These are phyloP conservation scores for Hypocreales sp. DNA, from an alignment of 2,329 filamentous ascomycete genomes.

Conservation along the genomic window DNA sequence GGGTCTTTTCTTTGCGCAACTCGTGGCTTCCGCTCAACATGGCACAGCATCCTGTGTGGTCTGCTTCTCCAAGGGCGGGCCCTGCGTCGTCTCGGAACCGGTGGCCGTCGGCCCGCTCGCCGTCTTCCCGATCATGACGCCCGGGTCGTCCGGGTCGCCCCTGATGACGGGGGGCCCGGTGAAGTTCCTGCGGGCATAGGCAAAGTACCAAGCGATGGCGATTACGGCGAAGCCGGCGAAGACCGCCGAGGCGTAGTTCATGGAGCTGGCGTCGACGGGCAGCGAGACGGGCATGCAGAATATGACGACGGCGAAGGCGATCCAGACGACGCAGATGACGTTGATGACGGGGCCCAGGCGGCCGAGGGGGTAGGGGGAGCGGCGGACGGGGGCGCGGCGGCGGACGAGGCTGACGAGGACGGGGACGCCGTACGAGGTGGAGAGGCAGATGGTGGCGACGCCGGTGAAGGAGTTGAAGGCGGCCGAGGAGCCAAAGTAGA, in stretches of 20 bases:
- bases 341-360: constrained; percentile 56
- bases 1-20: too few species aligned
- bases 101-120: not conserved
- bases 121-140: not conserved
- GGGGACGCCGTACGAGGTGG: constrained; percentile 59
- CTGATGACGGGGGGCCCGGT: constrained; percentile 35
- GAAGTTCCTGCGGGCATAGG: constrained; percentile 46
- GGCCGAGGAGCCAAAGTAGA: constrained; percentile 64
- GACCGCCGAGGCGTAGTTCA: constrained; percentile 55
- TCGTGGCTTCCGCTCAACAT: too few species aligned
- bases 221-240: constrained; percentile 47
- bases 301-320: constrained; percentile 50
- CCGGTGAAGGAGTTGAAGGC: constrained; percentile 72
- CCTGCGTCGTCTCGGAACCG: constrained; percentile 3
- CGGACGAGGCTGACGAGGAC: constrained; percentile 57
- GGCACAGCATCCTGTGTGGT: not conserved
- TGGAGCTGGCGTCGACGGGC: constrained; percentile 36
- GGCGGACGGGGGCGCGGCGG: constrained; percentile 46
- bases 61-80: constrained; percentile 1
- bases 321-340: constrained; percentile 52
- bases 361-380: constrained; percentile 54
- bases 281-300: constrained; percentile 61
- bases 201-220: constrained; percentile 47
- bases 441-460: constrained; percentile 65
- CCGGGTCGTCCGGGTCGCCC: constrained; percentile 1